Evolutionary conservation across 768 basidiomycete species (phyloP).

Genomic region (Hypsizygus marmoreus): DNA sequence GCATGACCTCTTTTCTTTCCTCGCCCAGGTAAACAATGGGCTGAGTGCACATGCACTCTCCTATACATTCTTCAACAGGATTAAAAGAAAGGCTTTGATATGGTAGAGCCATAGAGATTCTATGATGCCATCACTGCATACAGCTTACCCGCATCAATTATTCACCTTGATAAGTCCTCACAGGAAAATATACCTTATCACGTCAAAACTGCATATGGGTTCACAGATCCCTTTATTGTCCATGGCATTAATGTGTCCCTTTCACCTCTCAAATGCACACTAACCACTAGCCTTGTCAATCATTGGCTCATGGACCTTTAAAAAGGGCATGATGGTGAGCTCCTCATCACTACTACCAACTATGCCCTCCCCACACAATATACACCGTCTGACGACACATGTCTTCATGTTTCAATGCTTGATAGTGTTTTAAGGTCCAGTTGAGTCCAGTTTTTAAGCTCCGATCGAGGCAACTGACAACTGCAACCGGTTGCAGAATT

Average conservation of each 20-base stretch:
- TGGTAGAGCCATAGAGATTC: slow-evolving; percentile 28
- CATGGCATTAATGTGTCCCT: too few relatives aligned
- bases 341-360: too few relatives aligned
- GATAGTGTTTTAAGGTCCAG: too few relatives aligned
- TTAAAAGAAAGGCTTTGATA: slow-evolving; percentile 35
- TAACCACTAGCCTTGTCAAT: slow-evolving; percentile 25
- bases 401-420: too few relatives aligned
- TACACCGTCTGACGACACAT: too few relatives aligned
- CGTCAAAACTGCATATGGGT: slow-evolving; percentile 27
- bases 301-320: slow-evolving; percentile 22
- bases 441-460: too few relatives aligned
- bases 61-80: slow-evolving; percentile 26
- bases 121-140: slow-evolving; percentile 32
- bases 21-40: slow-evolving; percentile 23
- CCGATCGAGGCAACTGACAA: too few relatives aligned
- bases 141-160: slow-evolving; percentile 23
- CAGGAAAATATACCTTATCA: slow-evolving; percentile 18
- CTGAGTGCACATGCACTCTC: slow-evolving; percentile 18
- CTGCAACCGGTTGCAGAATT: too few relatives aligned
- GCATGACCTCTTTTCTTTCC: slow-evolving; percentile 23
- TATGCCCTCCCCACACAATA: too few relatives aligned
- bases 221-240: slow-evolving; percentile 13
- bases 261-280: slow-evolving; percentile 28
- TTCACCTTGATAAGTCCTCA: slow-evolving; percentile 26
- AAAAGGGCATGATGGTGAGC: too few relatives aligned